These are phyloP conservation scores for Leccinum subtestaceum DNA, from an alignment of 768 basidiomycete genomes.

Conservation along the genomic window DNA sequence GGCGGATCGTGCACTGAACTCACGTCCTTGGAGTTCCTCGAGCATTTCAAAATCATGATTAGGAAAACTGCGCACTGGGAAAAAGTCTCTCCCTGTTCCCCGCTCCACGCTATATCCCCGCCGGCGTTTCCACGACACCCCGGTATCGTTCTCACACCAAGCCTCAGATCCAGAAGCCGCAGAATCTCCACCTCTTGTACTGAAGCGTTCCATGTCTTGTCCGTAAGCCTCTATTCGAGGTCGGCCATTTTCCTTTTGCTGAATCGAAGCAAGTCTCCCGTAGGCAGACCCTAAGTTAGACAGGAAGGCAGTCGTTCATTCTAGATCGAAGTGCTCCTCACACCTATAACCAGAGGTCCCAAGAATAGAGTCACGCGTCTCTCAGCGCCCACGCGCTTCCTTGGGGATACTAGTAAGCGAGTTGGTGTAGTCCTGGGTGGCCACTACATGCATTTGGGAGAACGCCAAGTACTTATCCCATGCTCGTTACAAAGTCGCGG, in stretches of 20 bases:
- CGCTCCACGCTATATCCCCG: background rate
- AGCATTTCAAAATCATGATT: constrained; percentile 4
- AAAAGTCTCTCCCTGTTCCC: background rate
- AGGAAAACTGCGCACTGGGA: constrained; percentile 2
- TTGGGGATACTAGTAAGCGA: background rate
- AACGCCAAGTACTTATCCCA: constrained; percentile 15
- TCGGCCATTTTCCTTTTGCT: background rate
- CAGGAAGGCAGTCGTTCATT: no score
- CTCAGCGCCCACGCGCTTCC: background rate
- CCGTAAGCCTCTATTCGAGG: constrained; percentile 14
- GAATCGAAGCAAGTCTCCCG: background rate
- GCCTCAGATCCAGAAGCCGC: constrained; percentile 9
- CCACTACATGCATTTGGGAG: constrained; percentile 5
- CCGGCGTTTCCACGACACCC: constrained; percentile 2
- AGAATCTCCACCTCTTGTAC: constrained; percentile 7
- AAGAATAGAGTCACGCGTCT: constrained; percentile 9
- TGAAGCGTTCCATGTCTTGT: background rate
- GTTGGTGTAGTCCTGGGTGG: background rate
- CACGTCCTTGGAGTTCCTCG: background rate
- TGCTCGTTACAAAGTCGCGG: constrained; percentile 16
- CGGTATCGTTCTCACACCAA: constrained; percentile 11
- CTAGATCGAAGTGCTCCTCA: background rate
- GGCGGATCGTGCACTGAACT: background rate
- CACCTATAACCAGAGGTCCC: constrained; percentile 7
- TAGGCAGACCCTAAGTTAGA: no score